These are phyloP conservation scores for Tuber calosporum DNA, from an alignment of 495 filamentous ascomycete species.

Conservation along the genomic window DNA sequence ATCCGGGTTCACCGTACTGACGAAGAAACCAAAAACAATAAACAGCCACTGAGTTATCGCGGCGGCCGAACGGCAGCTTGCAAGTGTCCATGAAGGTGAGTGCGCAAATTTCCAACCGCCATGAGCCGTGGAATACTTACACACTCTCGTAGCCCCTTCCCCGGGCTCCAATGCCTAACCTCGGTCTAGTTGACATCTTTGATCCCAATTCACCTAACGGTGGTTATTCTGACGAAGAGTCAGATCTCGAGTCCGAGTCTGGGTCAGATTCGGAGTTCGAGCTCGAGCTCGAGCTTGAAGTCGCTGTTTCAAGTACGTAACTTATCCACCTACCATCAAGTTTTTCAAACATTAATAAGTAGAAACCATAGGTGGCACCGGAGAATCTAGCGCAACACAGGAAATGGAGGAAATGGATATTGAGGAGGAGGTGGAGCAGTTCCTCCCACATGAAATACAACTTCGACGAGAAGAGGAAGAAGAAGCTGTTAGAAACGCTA, in stretches of 20 bases:
- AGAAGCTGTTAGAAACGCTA: not conserved
- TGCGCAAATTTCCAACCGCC: not conserved
- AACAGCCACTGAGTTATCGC: not conserved
- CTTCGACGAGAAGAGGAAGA: not conserved
- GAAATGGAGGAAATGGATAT: not conserved
- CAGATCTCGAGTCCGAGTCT: not conserved
- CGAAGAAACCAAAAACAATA: not conserved
- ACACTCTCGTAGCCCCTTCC: not conserved
- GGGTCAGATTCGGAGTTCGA: too few relatives aligned
- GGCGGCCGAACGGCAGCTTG: not conserved
- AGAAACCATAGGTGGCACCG: not conserved
- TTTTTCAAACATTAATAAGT: not conserved
- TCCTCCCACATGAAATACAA: not conserved
- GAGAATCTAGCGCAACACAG: not conserved
- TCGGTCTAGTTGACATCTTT: not conserved
- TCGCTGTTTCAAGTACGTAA: not conserved
- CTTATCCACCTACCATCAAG: not conserved
- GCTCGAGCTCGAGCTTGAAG: not conserved
- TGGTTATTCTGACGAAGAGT: not conserved
- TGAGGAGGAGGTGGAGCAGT: not conserved
- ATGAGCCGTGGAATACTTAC: not conserved
- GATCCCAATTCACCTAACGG: not conserved
- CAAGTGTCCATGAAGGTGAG: not conserved
- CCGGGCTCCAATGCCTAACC: not conserved
- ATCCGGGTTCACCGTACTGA: not conserved